Percentiles rank a stretch among this genome's conserved stretches.
Evolutionary conservation across 1,284 basidiomycete genomes (phyloP).

Genomic region (Ganoderma meredithae): DNA sequence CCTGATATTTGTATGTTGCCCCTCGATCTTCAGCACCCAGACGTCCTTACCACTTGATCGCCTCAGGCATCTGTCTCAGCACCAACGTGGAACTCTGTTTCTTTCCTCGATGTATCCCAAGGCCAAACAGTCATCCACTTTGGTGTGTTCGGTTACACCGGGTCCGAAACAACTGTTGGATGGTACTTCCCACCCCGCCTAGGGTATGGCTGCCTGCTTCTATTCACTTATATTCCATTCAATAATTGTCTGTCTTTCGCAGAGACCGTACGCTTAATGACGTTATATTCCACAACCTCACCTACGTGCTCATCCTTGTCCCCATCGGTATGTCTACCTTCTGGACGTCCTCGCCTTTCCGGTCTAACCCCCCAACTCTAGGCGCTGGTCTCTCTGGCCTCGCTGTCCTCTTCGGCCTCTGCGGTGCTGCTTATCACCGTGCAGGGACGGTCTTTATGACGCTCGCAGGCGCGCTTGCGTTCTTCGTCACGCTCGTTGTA

Average conservation of each 20-base stretch:
- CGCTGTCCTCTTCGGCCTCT: slow-evolving; percentile 77
- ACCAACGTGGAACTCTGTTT: slow-evolving; percentile 76
- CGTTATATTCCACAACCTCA: slow-evolving; percentile 69
- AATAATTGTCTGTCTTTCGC: not conserved
- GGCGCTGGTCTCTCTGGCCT: slow-evolving; percentile 75
- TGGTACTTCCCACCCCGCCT: slow-evolving; percentile 58
- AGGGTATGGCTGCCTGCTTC: slow-evolving; percentile 42
- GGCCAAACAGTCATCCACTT: slow-evolving; percentile 54
- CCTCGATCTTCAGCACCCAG: not conserved
- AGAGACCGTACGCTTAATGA: slow-evolving; percentile 55
- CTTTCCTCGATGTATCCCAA: slow-evolving; percentile 58
- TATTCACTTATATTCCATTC: not conserved
- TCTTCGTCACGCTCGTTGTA: slow-evolving; percentile 68
- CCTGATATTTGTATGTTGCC: slow-evolving; percentile 66
- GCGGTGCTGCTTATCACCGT: slow-evolving; percentile 68
- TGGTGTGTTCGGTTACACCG: slow-evolving; percentile 82
- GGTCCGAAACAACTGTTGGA: slow-evolving; percentile 60
- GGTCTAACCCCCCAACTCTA: slow-evolving; percentile 30
- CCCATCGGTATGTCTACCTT: slow-evolving; percentile 63
- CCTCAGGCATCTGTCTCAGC: slow-evolving; percentile 67
- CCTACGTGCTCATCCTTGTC: slow-evolving; percentile 76
- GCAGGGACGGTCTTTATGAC: slow-evolving; percentile 80
- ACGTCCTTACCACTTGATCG: slow-evolving; percentile 7
- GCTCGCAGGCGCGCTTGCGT: slow-evolving; percentile 67
- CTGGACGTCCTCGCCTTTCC: not conserved